Evolutionary conservation across 768 basidiomycete species (phyloP).

Genomic region (Agrocybe praecox): DNA sequence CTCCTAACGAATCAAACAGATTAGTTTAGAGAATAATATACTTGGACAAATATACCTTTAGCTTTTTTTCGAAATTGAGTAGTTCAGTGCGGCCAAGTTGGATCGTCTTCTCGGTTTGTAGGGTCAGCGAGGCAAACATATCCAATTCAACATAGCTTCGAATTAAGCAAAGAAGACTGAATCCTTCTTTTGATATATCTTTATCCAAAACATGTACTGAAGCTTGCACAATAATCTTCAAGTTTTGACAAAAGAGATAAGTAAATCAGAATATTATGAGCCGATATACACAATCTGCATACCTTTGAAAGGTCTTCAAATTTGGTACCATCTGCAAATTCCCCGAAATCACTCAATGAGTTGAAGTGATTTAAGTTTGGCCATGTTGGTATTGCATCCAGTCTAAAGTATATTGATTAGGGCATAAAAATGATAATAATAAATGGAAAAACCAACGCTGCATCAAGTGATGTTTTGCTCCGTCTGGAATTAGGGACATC

Average conservation of each 20-base stretch:
- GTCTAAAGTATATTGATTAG: neutral
- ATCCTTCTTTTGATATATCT: conserved; percentile 1
- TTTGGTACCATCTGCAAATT: conserved; percentile 32
- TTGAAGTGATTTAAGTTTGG: conserved; percentile 27
- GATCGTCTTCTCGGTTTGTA: conserved; percentile 26
- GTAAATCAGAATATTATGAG: too few species aligned
- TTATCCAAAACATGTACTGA: conserved; percentile 20
- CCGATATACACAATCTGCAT: neutral
- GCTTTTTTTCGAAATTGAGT: conserved; percentile 1
- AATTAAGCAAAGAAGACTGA: neutral
- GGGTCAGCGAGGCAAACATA: neutral
- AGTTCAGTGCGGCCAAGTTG: conserved; percentile 1
- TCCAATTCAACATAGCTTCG: neutral
- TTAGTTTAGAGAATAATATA: too few species aligned
- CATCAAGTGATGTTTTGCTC: conserved; percentile 17
- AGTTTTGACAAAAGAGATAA: neutral
- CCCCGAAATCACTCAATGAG: conserved; percentile 8
- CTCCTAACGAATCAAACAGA: too few species aligned
- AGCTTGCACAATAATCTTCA: conserved; percentile 29
- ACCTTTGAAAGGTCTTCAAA: conserved; percentile 17
- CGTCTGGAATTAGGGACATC: conserved; percentile 10
- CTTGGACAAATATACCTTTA: too few species aligned
- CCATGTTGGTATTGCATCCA: conserved; percentile 20
- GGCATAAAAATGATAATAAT: conserved; percentile 28
- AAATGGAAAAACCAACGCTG: conserved; percentile 25